phyloP scores from a whole-genome alignment of 2,329 filamentous ascomycete genomes.

The Mariannaea sp. region DNA sequence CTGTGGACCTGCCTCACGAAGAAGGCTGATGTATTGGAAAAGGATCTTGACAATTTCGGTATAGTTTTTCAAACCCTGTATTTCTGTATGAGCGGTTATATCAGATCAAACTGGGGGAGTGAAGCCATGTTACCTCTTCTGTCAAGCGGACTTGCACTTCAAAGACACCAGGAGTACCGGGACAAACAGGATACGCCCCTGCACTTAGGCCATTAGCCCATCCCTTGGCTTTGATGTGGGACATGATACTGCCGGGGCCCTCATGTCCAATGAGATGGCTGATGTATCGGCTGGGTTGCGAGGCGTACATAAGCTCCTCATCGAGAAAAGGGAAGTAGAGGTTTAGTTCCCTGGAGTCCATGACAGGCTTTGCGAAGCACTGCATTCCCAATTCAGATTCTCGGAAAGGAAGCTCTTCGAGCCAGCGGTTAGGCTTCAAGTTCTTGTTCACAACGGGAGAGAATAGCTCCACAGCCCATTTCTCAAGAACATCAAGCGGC shows the following conservation, averaged over 20 bases:
- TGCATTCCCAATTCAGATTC: constrained; percentile 63
- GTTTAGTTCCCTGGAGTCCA: constrained; percentile 80
- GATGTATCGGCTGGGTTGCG: constrained; percentile 83
- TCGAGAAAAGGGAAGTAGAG: constrained; percentile 85
- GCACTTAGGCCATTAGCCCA: constrained; percentile 86
- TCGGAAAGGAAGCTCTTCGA: constrained; percentile 55
- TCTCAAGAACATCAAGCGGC: constrained; percentile 77
- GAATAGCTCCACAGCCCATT: constrained; percentile 85
- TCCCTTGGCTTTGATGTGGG: constrained; percentile 86
- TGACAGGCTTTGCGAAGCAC: constrained; percentile 87
- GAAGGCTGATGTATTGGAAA: constrained; percentile 89
- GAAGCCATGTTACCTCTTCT: constrained; percentile 63
- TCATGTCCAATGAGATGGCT: constrained; percentile 91
- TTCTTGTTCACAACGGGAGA: constrained; percentile 81
- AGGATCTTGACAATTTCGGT: constrained; percentile 80
- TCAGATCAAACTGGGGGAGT: not conserved
- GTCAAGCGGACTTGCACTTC: constrained; percentile 80
- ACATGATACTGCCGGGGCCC: constrained; percentile 88
- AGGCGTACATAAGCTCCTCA: constrained; percentile 78
- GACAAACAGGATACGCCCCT: constrained; percentile 75
- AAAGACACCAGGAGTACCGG: constrained; percentile 77
- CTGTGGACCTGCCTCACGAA: constrained; percentile 79
- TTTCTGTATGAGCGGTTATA: constrained; percentile 21
- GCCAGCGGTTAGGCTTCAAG: constrained; percentile 64
- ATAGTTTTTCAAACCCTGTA: constrained; percentile 73